phyloP scores from a whole-genome alignment of 1,284 basidiomycete genomes.

The Ustilago tritici region DNA sequence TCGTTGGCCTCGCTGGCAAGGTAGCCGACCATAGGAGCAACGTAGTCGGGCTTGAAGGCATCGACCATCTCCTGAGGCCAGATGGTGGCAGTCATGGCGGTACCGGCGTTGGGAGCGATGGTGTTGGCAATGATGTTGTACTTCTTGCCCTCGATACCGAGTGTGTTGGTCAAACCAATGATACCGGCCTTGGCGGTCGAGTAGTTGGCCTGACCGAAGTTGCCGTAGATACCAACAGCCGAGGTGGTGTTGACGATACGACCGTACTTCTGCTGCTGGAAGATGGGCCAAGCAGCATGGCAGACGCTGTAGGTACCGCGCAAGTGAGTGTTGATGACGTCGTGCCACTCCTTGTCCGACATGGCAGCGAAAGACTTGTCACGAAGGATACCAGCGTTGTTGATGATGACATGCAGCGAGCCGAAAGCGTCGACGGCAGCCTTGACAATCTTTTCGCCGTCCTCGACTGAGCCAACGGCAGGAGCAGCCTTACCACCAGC shows the following conservation, averaged over 20 bases:
- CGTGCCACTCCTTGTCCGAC: slow-evolving; percentile 93
- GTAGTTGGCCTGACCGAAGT: slow-evolving; percentile 89
- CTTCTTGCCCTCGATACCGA: slow-evolving; percentile 91
- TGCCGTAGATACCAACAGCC: slow-evolving; percentile 90
- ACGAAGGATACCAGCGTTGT: slow-evolving; percentile 93
- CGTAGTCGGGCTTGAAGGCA: slow-evolving; percentile 93
- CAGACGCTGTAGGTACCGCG: slow-evolving; percentile 75
- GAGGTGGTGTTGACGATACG: slow-evolving; percentile 95
- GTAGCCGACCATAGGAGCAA: slow-evolving; percentile 91
- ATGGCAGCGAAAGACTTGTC: slow-evolving; percentile 88
- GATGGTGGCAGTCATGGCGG: slow-evolving; percentile 70
- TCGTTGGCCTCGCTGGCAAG: slow-evolving; percentile 84
- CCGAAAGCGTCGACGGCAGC: slow-evolving; percentile 89
- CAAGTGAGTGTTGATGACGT: slow-evolving; percentile 88
- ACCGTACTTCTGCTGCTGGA: slow-evolving; percentile 96
- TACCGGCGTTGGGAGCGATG: slow-evolving; percentile 88
- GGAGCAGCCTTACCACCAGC: slow-evolving; percentile 89
- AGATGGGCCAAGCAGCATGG: slow-evolving; percentile 96
- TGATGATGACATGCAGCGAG: slow-evolving; percentile 85
- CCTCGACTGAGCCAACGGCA: slow-evolving; percentile 86
- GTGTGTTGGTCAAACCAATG: slow-evolving; percentile 86
- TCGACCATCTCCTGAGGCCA: slow-evolving; percentile 93
- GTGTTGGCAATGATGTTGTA: slow-evolving; percentile 88
- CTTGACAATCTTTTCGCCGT: slow-evolving; percentile 88
- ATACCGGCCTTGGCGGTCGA: slow-evolving; percentile 89